These are phyloP conservation scores for Bidens hawaiensis DNA, from an alignment of 140 eudicot genomes.

Conservation along the genomic window DNA sequence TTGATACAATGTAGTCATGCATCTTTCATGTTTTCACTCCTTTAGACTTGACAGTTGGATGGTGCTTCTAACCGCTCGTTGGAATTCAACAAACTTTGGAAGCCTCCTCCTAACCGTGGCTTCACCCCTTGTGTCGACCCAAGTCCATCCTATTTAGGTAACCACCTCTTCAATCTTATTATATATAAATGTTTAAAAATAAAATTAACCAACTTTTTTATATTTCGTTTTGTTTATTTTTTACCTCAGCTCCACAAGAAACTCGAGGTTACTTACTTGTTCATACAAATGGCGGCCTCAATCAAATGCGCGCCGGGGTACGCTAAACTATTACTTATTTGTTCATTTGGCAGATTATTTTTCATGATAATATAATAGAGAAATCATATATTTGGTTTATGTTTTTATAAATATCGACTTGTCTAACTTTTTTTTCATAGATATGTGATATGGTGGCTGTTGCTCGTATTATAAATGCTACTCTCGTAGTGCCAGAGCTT, in stretches of 20 bases:
- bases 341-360: not conserved
- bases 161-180: conserved; percentile 19
- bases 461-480: conserved; percentile 90
- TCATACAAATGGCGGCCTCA: conserved; percentile 96
- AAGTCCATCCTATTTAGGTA: conserved; percentile 57
- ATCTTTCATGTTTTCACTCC: conserved; percentile 85
- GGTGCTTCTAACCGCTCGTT: conserved; percentile 46
- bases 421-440: conserved; percentile 33
- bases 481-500: conserved; percentile 95
- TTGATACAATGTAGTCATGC: conserved; percentile 48
- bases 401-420: not conserved
- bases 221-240: conserved; percentile 1
- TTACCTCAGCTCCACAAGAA: conserved; percentile 58
- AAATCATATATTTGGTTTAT: not conserved
- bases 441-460: conserved; percentile 99
- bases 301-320: conserved; percentile 99
- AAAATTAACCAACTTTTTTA: not conserved
- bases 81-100: conserved; percentile 69
- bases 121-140: conserved; percentile 69
- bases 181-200: not conserved
- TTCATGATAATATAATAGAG: not conserved
- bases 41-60: conserved; percentile 93
- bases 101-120: conserved; percentile 73
- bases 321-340: not conserved
- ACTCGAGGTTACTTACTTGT: conserved; percentile 91